These are phyloP conservation scores for Collybia nuda DNA, from an alignment of 768 basidiomycete genomes.

Conservation along the genomic window DNA sequence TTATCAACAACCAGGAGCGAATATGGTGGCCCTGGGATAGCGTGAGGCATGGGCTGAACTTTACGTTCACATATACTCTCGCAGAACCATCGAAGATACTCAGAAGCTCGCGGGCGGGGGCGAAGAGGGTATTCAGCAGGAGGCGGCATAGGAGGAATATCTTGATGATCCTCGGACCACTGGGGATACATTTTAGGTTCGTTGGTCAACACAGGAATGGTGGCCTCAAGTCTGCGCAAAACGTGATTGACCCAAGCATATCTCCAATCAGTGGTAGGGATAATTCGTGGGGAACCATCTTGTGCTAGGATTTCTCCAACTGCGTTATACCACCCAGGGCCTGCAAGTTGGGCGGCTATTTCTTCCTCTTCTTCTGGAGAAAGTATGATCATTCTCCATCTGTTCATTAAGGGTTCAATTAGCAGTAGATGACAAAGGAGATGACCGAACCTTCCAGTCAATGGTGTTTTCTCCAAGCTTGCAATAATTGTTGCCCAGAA, in stretches of 20 bases:
- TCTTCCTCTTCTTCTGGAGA: constrained; percentile 93
- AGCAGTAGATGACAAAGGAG: background rate
- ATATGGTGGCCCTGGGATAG: constrained; percentile 82
- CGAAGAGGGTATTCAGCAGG: constrained; percentile 78
- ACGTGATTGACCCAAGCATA: constrained; percentile 84
- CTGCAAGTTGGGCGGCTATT: constrained; percentile 79
- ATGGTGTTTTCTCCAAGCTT: constrained; percentile 73
- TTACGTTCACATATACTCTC: constrained; percentile 47
- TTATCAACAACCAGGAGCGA: constrained; percentile 88
- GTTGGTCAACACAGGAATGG: constrained; percentile 64
- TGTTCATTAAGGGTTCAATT: constrained; percentile 27
- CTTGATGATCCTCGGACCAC: constrained; percentile 53
- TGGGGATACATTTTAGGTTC: constrained; percentile 54
- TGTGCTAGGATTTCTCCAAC: constrained; percentile 76
- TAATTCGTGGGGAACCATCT: constrained; percentile 58
- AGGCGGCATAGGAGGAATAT: constrained; percentile 69
- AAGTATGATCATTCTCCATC: constrained; percentile 85
- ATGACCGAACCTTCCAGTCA: constrained; percentile 74
- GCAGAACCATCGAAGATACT: constrained; percentile 61
- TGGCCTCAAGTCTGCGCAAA: constrained; percentile 72
- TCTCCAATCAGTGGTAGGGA: constrained; percentile 85
- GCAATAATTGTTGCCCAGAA: constrained; percentile 73
- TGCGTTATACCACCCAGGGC: constrained; percentile 83
- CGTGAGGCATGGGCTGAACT: constrained; percentile 45
- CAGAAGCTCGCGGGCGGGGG: constrained; percentile 80